These are phyloP conservation scores for Pyrenula massariospora DNA, from an alignment of 495 filamentous ascomycete species.

Conservation along the genomic window DNA sequence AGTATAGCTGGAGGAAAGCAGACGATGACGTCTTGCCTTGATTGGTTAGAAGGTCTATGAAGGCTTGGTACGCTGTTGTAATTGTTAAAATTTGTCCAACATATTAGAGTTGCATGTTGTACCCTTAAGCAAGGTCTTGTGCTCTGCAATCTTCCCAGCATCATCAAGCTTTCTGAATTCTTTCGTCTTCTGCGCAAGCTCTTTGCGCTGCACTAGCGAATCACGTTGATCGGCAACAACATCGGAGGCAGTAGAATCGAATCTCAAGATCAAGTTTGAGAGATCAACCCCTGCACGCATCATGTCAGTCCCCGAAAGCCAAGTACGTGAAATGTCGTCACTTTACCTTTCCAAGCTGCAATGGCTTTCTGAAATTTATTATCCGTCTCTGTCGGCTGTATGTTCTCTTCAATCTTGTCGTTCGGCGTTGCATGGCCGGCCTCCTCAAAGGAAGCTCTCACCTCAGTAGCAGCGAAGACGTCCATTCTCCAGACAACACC, in stretches of 20 bases:
- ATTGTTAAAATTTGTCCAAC: background rate
- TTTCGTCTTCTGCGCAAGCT: constrained; percentile 96
- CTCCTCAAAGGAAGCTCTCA: constrained; percentile 4
- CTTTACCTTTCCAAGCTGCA: constrained; percentile 91
- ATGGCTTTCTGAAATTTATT: constrained; percentile 96
- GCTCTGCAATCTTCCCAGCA: constrained; percentile 71
- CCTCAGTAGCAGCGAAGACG: constrained; percentile 5
- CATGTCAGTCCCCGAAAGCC: constrained; percentile 15
- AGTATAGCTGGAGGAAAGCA: constrained; percentile 85
- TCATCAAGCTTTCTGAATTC: constrained; percentile 95
- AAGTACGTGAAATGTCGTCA: constrained; percentile 3
- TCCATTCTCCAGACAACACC: constrained; percentile 8
- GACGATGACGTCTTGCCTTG: constrained; percentile 87
- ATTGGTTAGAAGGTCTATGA: constrained; percentile 91
- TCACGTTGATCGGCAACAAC: constrained; percentile 87
- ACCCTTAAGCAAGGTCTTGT: constrained; percentile 85
- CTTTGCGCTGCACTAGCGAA: constrained; percentile 85
- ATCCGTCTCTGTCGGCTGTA: constrained; percentile 38
- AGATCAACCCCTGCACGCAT: constrained; percentile 79
- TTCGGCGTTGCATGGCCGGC: background rate
- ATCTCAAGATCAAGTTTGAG: constrained; percentile 68
- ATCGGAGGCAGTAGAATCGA: constrained; percentile 86
- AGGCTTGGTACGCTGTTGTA: constrained; percentile 77
- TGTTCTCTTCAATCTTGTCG: background rate
- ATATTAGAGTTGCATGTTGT: constrained; percentile 2